Evolutionary conservation across 108 stramenopile species (phyloP).

Genomic region (Epithemia pelagica): DNA sequence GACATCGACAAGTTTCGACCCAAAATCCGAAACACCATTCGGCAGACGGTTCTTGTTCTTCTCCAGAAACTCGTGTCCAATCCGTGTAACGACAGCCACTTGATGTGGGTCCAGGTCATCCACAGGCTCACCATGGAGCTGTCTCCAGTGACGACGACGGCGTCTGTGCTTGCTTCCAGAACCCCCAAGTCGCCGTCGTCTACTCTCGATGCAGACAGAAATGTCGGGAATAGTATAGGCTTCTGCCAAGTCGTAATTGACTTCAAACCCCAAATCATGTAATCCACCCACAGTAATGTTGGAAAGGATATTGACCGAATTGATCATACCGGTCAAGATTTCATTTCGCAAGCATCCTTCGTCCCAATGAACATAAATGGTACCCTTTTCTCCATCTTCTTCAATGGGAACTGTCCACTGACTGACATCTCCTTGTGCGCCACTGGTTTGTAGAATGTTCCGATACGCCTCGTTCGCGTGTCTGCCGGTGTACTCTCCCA

Average conservation of each 20-base stretch:
- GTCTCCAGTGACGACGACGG: neutral
- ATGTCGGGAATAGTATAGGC: neutral
- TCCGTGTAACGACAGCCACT: neutral
- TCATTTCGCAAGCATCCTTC: constrained; percentile 23
- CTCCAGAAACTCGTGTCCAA: neutral
- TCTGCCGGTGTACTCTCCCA: neutral
- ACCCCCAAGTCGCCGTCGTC: neutral
- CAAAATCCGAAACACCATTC: neutral
- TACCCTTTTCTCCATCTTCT: constrained; percentile 19
- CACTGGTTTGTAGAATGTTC: constrained; percentile 9
- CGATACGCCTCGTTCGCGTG: neutral
- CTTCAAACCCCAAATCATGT: constrained; percentile 3
- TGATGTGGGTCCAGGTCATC: neutral
- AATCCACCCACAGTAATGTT: constrained; percentile 2
- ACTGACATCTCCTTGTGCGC: constrained; percentile 4
- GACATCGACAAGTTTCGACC: neutral
- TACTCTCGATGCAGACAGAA: neutral
- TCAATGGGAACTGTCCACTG: constrained; percentile 18
- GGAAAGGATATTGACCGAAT: neutral
- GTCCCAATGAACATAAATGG: constrained; percentile 31
- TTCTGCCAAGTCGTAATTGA: constrained; percentile 5
- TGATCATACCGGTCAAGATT: constrained; percentile 29
- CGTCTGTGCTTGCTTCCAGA: too few species aligned
- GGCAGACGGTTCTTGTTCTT: neutral
- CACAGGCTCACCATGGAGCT: neutral